Evolutionary conservation across 2,329 filamentous ascomycete genomes (phyloP).

Genomic region (Anthostomella pinea): DNA sequence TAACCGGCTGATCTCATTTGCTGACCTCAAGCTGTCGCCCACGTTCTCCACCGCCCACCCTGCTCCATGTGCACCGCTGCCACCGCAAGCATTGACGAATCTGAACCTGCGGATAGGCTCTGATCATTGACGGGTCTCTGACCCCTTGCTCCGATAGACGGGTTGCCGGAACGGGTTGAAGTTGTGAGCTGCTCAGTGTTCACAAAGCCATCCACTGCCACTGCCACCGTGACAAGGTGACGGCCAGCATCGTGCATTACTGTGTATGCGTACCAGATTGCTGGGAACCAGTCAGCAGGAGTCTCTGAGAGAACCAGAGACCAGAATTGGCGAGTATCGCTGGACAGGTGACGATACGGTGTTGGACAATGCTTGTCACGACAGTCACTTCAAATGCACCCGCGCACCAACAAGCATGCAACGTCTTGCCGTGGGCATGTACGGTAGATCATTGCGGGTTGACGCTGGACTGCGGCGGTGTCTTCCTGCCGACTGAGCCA

Average conservation of each 20-base stretch:
- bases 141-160: slow-evolving; percentile 5
- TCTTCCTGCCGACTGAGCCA: too few relatives aligned
- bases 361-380: too few relatives aligned
- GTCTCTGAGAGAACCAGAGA: too few relatives aligned
- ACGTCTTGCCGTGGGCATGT: neutral
- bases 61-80: too few relatives aligned
- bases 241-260: slow-evolving; percentile 6
- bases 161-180: slow-evolving; percentile 7
- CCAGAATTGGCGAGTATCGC: too few relatives aligned
- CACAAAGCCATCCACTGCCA: slow-evolving; percentile 15
- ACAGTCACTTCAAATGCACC: neutral
- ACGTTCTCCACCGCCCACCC: slow-evolving; percentile 14
- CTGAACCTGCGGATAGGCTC: slow-evolving; percentile 6
- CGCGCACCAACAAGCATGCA: neutral
- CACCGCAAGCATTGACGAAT: slow-evolving; percentile 9
- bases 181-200: too few relatives aligned
- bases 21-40: slow-evolving; percentile 5
- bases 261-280: slow-evolving; percentile 13
- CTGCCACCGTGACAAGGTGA: slow-evolving; percentile 23
- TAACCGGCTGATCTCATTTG: slow-evolving; percentile 17
- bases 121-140: too few relatives aligned
- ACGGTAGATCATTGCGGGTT: too few relatives aligned
- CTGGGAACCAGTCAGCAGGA: too few relatives aligned
- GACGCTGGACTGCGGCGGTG: too few relatives aligned
- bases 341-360: too few relatives aligned